These are phyloP conservation scores for Kluyveromyces lactis DNA, from an alignment of 805 yeast genomes.

Conservation along the genomic window DNA sequence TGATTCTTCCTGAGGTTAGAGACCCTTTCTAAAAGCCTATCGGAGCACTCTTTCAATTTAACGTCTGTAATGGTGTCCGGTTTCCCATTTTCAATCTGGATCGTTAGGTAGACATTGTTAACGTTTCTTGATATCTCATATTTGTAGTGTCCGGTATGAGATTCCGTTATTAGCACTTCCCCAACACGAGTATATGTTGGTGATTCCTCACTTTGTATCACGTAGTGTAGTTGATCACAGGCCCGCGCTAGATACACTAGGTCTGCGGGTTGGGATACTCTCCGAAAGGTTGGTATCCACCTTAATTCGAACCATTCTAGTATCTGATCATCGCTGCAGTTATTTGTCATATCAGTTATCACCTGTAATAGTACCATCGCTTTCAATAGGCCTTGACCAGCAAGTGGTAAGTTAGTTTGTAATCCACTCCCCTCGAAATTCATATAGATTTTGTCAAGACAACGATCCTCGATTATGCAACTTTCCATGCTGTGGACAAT, in stretches of 20 bases:
- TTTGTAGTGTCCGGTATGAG: no score
- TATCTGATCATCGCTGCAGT: neutral
- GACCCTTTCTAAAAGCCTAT: slow-evolving; percentile 4
- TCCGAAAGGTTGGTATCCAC: neutral
- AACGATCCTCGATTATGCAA: slow-evolving; percentile 7
- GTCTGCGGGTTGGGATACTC: neutral
- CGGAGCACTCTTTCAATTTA: neutral
- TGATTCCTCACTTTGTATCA: neutral
- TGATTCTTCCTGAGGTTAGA: slow-evolving; percentile 16
- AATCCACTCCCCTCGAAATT: slow-evolving; percentile 2
- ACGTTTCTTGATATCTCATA: no score
- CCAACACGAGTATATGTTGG: neutral
- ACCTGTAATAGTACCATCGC: neutral
- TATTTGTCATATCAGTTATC: neutral
- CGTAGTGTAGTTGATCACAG: neutral
- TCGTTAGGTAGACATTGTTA: neutral
- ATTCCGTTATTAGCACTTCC: neutral
- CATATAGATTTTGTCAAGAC: neutral
- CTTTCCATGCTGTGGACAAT: slow-evolving; percentile 4
- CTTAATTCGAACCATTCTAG: neutral
- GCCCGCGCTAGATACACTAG: neutral
- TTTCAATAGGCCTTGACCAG: neutral
- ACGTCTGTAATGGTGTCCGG: neutral
- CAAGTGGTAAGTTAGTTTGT: neutral
- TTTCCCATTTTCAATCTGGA: neutral